These are phyloP conservation scores for Fraxinus greggii DNA, from an alignment of 305 asterid genomes.

Conservation along the genomic window DNA sequence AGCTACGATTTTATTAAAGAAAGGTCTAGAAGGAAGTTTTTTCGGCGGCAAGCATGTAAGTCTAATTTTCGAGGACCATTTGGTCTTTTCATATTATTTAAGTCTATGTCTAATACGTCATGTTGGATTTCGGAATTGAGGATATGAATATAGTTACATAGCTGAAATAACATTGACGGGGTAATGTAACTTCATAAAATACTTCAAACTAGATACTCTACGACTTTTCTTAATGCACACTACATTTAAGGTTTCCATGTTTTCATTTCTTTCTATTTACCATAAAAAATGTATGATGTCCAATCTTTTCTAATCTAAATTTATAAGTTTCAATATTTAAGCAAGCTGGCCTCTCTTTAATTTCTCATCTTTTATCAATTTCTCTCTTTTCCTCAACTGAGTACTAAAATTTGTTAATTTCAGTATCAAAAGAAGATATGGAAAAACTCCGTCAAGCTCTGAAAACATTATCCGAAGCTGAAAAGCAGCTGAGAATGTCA, in stretches of 20 bases:
- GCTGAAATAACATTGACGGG: neutral
- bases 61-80: constrained; percentile 20
- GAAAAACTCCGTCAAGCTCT: constrained; percentile 93
- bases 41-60: constrained; percentile 67
- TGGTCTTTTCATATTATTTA: neutral
- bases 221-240: neutral
- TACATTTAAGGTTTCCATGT: neutral
- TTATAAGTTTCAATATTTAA: neutral
- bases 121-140: neutral
- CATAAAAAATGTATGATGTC: neutral
- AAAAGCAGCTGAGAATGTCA: constrained; percentile 92
- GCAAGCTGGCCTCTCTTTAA: neutral
- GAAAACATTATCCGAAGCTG: constrained; percentile 92
- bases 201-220: neutral
- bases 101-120: neutral
- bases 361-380: neutral
- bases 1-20: constrained; percentile 69
- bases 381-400: neutral
- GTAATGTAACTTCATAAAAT: neutral
- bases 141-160: neutral
- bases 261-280: neutral
- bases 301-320: neutral
- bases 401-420: neutral
- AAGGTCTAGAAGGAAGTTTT: constrained; percentile 79
- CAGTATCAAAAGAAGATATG: constrained; percentile 91